Conservation (phyloP, 768 basidiomycete genomes). For the Rubroboletus satanas region DNA sequence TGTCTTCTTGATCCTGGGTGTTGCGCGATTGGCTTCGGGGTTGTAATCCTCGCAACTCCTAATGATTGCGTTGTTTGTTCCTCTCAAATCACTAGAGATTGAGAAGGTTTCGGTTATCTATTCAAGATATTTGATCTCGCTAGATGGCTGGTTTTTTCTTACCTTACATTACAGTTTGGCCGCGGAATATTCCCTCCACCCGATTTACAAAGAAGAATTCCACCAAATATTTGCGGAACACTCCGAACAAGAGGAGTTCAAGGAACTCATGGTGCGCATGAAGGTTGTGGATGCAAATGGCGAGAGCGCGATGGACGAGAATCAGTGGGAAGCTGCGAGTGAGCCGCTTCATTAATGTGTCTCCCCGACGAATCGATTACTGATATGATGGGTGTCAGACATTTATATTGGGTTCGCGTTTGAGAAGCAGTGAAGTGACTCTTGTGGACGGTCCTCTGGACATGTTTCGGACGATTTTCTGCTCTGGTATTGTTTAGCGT, state of each 20-base stretch:
- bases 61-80: neutral
- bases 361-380: neutral
- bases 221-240: constrained; percentile 86
- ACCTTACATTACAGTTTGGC: constrained; percentile 60
- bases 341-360: constrained; percentile 33
- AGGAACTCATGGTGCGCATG: constrained; percentile 83
- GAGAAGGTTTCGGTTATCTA: neutral
- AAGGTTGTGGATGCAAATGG: constrained; percentile 84
- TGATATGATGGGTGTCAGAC: constrained; percentile 46
- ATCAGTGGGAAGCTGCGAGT: constrained; percentile 99
- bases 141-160: constrained; percentile 8
- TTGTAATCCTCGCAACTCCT: neutral
- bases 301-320: constrained; percentile 88
- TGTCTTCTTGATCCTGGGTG: neutral
- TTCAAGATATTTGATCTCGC: neutral
- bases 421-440: constrained; percentile 51
- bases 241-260: constrained; percentile 74
- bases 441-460: neutral
- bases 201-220: constrained; percentile 83
- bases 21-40: neutral
- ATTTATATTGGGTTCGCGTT: constrained; percentile 94
- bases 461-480: constrained; percentile 4
- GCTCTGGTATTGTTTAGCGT: constrained; percentile 2
- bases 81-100: neutral
- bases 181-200: constrained; percentile 68